Percentiles rank a stretch among this genome's conserved stretches.
These are phyloP conservation scores for Prunus yedoensis DNA, from an alignment of 331 rosid genomes.

Conservation along the genomic window DNA sequence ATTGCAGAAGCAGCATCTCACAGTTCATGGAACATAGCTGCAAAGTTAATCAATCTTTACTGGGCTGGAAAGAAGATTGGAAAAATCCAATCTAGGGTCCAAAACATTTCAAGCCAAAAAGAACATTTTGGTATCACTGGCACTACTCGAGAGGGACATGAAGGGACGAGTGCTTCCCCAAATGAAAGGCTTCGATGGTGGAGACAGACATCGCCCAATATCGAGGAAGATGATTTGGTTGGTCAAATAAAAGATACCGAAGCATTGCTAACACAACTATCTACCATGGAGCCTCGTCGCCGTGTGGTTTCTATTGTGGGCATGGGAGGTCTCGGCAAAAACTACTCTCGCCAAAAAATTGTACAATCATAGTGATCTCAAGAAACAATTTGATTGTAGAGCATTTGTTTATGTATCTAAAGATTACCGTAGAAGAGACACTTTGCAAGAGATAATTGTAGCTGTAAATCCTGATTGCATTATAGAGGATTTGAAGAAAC, in stretches of 20 bases:
- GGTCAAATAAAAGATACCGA: background rate
- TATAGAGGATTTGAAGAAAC: background rate
- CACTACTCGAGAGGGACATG: background rate
- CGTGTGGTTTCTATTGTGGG: slow-evolving; percentile 6
- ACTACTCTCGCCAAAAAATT: background rate
- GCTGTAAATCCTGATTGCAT: background rate
- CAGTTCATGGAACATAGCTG: background rate
- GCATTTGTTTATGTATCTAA: background rate
- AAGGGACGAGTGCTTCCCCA: background rate
- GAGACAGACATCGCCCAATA: background rate
- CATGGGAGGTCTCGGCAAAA: slow-evolving; percentile 1
- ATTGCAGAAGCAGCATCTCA: background rate
- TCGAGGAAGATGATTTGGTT: background rate
- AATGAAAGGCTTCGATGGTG: background rate
- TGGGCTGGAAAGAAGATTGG: background rate
- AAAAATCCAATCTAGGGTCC: background rate
- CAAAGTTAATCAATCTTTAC: background rate
- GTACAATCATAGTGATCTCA: background rate
- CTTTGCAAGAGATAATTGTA: background rate
- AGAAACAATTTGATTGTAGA: background rate
- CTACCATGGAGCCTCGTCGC: background rate
- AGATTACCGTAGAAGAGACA: background rate
- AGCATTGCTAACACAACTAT: background rate
- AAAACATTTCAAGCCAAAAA: background rate
- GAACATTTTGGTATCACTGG: background rate